Evolutionary conservation across 345 rosid genomes (phyloP).

Genomic region (Mallotus nudiflorus): DNA sequence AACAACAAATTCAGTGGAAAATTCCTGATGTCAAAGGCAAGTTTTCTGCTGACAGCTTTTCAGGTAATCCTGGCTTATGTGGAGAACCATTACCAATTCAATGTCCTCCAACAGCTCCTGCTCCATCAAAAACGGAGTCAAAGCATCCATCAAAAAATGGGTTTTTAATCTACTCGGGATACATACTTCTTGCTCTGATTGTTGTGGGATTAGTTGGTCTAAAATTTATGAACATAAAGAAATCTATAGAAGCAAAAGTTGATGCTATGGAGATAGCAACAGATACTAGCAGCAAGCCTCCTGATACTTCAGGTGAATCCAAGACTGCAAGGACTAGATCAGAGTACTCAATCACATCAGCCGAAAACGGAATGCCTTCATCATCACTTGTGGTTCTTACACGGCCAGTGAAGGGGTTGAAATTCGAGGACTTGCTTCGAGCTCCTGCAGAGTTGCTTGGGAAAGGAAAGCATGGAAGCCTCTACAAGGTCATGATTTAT

Average conservation of each 20-base stretch:
- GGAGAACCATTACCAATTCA: slow-evolving; percentile 39
- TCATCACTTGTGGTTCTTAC: slow-evolving; percentile 46
- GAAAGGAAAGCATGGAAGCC: slow-evolving; percentile 63
- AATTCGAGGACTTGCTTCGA: slow-evolving; percentile 56
- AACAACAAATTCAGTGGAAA: slow-evolving; percentile 56
- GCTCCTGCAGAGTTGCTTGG: slow-evolving; percentile 63
- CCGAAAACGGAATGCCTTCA: slow-evolving; percentile 32
- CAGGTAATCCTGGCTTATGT: slow-evolving; percentile 48
- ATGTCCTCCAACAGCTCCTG: slow-evolving; percentile 36
- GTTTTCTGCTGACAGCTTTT: slow-evolving; percentile 42
- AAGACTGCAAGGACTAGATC: slow-evolving; percentile 34
- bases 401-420: slow-evolving; percentile 38
- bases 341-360: slow-evolving; percentile 48
- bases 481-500: slow-evolving; percentile 50
- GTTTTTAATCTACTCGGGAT: slow-evolving; percentile 46
- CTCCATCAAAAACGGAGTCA: slow-evolving; percentile 11
- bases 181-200: slow-evolving; percentile 30
- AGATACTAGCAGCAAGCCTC: slow-evolving; percentile 17
- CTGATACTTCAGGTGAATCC: slow-evolving; percentile 21
- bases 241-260: slow-evolving; percentile 7
- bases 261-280: slow-evolving; percentile 7
- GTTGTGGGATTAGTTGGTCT: slow-evolving; percentile 25
- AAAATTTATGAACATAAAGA: slow-evolving; percentile 28
- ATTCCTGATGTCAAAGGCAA: slow-evolving; percentile 44
- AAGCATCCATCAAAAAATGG: slow-evolving; percentile 23